Evolutionary conservation across 2,329 filamentous ascomycete species (phyloP).

Genomic region (Neoscytalidium dimidiatum): DNA sequence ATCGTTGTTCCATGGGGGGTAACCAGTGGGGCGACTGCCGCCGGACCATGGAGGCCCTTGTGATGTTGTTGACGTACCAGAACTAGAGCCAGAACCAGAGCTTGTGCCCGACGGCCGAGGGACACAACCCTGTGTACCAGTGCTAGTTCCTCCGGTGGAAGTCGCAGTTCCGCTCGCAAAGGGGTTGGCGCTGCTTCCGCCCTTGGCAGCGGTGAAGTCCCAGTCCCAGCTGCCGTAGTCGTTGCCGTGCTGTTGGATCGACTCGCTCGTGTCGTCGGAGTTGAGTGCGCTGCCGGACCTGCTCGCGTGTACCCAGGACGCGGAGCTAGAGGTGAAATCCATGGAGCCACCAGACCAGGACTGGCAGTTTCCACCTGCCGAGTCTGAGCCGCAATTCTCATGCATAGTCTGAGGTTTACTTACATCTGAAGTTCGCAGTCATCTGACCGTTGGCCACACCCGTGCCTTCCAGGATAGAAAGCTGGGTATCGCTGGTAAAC

Average conservation of each 20-base stretch:
- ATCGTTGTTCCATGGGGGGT: background rate
- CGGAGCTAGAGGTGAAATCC: conserved; percentile 47
- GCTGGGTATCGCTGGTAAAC: conserved; percentile 44
- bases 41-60: conserved; percentile 9
- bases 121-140: conserved; percentile 31
- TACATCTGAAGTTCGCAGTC: conserved; percentile 59
- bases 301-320: conserved; percentile 55
- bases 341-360: conserved; percentile 55
- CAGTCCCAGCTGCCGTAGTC: conserved; percentile 46
- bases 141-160: conserved; percentile 2
- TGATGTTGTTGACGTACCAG: conserved; percentile 19
- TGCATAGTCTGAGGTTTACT: conserved; percentile 20
- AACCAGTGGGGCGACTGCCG: background rate
- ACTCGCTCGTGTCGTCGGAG: conserved; percentile 46
- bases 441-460: conserved; percentile 55
- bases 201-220: conserved; percentile 52
- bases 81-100: conserved; percentile 19
- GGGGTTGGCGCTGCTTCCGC: conserved; percentile 50
- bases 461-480: conserved; percentile 55
- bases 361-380: conserved; percentile 52
- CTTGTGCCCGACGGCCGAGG: conserved; percentile 26
- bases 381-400: background rate
- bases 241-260: conserved; percentile 49
- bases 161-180: conserved; percentile 29
- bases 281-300: conserved; percentile 50